These are phyloP conservation scores for Polyplosphaeria fusca DNA, from an alignment of 495 filamentous ascomycete species.

Conservation along the genomic window DNA sequence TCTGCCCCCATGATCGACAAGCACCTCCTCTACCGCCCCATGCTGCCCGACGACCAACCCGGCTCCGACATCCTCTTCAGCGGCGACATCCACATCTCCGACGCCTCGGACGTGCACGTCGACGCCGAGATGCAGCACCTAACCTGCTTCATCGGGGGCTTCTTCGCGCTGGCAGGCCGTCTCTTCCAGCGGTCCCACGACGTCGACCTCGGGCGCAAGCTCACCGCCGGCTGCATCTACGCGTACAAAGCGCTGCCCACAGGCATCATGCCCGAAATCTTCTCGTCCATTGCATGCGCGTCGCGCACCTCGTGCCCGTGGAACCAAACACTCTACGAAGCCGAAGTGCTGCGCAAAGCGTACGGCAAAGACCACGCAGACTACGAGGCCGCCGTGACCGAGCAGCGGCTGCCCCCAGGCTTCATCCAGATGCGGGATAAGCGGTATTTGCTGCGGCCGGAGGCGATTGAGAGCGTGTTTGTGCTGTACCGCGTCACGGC, in stretches of 20 bases:
- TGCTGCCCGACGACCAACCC: slow-evolving; percentile 38
- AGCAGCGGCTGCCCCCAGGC: slow-evolving; percentile 40
- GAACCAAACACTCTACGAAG: slow-evolving; percentile 42
- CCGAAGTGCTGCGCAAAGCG: slow-evolving; percentile 34
- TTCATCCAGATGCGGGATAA: slow-evolving; percentile 42
- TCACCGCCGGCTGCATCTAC: slow-evolving; percentile 39
- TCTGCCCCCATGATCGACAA: slow-evolving; percentile 39
- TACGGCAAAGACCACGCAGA: slow-evolving; percentile 20
- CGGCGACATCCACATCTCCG: slow-evolving; percentile 36
- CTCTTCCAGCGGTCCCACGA: slow-evolving; percentile 30
- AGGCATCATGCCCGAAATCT: slow-evolving; percentile 50
- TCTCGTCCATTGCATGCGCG: slow-evolving; percentile 41
- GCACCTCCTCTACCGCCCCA: slow-evolving; percentile 49
- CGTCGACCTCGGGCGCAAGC: slow-evolving; percentile 34
- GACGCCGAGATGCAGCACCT: slow-evolving; percentile 44
- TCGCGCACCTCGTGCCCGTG: slow-evolving; percentile 40
- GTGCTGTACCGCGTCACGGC: slow-evolving; percentile 58
- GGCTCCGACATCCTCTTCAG: slow-evolving; percentile 43
- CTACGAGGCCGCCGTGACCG: slow-evolving; percentile 24
- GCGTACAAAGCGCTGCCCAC: slow-evolving; percentile 38
- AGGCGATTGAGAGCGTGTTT: slow-evolving; percentile 64
- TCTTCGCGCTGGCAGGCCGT: slow-evolving; percentile 35
- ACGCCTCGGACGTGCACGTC: slow-evolving; percentile 23
- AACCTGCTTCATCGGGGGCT: slow-evolving; percentile 39
- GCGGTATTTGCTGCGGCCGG: slow-evolving; percentile 49